Base-by-base conservation (phyloP, 2,329 filamentous ascomycete species). In the Chrysoporthe deuterocubensis region DNA sequence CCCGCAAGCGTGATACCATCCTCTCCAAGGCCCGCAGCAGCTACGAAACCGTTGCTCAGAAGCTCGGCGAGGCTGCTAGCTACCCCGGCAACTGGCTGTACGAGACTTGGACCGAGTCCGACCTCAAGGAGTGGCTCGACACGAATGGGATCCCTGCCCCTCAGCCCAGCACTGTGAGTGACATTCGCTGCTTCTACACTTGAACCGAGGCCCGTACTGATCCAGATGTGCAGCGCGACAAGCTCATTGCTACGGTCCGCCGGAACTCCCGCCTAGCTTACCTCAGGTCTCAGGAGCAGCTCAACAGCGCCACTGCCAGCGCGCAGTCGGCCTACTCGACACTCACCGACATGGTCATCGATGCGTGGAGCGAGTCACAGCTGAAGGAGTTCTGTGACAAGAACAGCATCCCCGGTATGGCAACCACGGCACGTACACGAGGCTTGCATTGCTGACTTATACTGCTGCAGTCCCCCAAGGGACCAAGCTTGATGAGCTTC, bases 21-120 rank as follows among this genome's bases (percentile, higher is more conserved):
- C 85, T 98, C 72, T 86, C 91, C 74, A 88, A 92, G 74, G 88
- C 90, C 69, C 93, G 95, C 71, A 85, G 91, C 71, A 94, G 89
- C 80, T 98, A 97, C 76, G 92, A 97, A 73, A 81, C 87, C 1
- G 81, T 90, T 67, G 93, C 95, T 18, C 89, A 93, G 79, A 89
- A 89, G 79, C 78, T 78, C 13, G 92, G 92, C 69, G 91, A 97
- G 80, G 91, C 93, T 16, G 82, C 88, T 64, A 82, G 89, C n/a
- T 98, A 98, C 76, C 96, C 96, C 44, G 96, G 96, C 50, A 89
- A 97, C 81, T 98, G 96, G 63, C 83, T 98, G 56, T 99, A 97
- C 77, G 86, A 90, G 69, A 85, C 90, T 8, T 99, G 96, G 96
- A 90, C 92, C 64, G 92, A 97, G 72, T 97, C 94, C 72, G 95